Base-by-base conservation (phyloP, 2,329 filamentous ascomycete species). In the Botryotinia calthae region DNA sequence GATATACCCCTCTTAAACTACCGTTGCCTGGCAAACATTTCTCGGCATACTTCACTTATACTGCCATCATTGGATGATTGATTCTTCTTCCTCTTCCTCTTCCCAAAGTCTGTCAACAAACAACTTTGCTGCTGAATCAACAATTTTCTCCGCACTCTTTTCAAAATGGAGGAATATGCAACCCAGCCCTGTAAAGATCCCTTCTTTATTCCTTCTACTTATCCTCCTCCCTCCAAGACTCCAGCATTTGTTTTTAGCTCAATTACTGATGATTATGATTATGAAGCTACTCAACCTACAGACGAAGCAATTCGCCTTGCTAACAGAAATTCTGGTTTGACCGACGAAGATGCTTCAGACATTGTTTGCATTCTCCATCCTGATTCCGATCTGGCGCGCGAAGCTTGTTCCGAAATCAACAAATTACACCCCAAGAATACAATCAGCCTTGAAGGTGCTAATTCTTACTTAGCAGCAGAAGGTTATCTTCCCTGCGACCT, bases 341-440 rank as follows among this genome's bases (percentile, higher is more conserved):
- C 88, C 70, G 91, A 95, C 77, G 88, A 93, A 76, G 95, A 97
- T 81, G 88, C 96, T 67, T 89, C 93, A 75, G 95, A 98, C 82
- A 93, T 98, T 77, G 89, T 97, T 76, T 97, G 94, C 83, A 90
- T 98, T 73, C 87, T 98, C 42, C 90, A 97, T 77, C 95, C 95
- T 18, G 89, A 89, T 76, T 93, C 94, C 3, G 85, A 89, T 56
- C 87, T 88, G 34, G 93, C 95, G 31, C 90, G 91, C 75, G 85
- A 86, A 75, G 92, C 95, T 77, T 89, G 77, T 18, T 82, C 85
- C 59, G 82, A 85, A 4, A 88, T 89, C 31, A 85, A 87, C 18
- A 76, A 82, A 16, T 76, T 79, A 12, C 81, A 83, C n/a, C 87
- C 87, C 7, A 85, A 90, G 72, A 87, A 91, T 80, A 89, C 91